phyloP scores from a whole-genome alignment of 495 filamentous ascomycete genomes.

The Penicillium odoratum region DNA sequence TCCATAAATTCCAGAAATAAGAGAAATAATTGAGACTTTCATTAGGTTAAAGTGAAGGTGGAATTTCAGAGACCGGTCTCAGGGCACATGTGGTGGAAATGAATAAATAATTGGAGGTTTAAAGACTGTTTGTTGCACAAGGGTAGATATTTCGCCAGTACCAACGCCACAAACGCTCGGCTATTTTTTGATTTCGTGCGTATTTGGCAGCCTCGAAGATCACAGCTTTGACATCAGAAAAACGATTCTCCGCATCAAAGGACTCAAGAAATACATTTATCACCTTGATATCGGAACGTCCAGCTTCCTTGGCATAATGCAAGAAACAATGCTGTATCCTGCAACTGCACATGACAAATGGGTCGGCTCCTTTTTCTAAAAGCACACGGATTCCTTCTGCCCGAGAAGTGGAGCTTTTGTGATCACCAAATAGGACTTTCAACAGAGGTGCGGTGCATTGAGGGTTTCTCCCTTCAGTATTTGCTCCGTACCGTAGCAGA shows the following conservation, averaged over 20 bases:
- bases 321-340: background rate
- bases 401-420: background rate
- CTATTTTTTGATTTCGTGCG: background rate
- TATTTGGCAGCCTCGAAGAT: background rate
- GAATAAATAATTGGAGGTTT: no score
- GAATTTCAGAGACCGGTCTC: no score
- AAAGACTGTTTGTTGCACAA: background rate
- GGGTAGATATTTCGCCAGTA: constrained; percentile 1
- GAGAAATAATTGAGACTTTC: no score
- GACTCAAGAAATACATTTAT: background rate
- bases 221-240: background rate
- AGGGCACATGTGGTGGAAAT: no score
- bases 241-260: background rate
- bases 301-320: background rate
- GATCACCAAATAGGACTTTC: background rate
- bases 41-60: no score
- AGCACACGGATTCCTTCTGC: background rate
- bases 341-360: background rate
- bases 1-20: no score
- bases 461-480: background rate
- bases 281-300: background rate
- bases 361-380: background rate
- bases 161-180: background rate
- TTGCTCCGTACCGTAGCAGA: constrained; percentile 3
- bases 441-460: background rate